Percentiles rank a stretch among this genome's conserved stretches.
phyloP scores from a whole-genome alignment of 2,329 filamentous ascomycete genomes.

The Proliferodiscus dingleyae region DNA sequence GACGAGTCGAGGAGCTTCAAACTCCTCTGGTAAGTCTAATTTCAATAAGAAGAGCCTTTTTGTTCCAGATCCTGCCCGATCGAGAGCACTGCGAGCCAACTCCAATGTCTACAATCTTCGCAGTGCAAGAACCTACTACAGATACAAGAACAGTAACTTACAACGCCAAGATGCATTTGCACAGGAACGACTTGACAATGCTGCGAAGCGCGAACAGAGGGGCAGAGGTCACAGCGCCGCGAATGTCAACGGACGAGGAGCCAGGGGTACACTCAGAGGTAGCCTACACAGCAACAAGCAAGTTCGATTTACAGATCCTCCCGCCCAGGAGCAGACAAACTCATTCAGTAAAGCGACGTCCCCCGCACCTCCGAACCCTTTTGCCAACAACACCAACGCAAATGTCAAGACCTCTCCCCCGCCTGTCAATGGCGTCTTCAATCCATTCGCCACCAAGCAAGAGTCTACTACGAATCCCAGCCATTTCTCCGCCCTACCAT shows the following conservation, averaged over 20 bases:
- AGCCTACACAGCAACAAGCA: conserved; percentile 20
- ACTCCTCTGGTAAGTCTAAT: conserved; percentile 29
- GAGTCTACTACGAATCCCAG: conserved; percentile 5
- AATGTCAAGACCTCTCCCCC: conserved; percentile 12
- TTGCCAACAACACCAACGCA: conserved; percentile 6
- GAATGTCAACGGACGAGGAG: conserved; percentile 19
- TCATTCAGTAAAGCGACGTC: conserved; percentile 8
- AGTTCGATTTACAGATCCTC: conserved; percentile 23
- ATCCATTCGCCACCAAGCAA: conserved; percentile 16
- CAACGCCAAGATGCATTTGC: conserved; percentile 25
- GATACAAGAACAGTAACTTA: conserved; percentile 8
- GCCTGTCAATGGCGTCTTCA: conserved; percentile 5
- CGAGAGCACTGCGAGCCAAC: no score
- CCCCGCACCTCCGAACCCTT: conserved; percentile 15
- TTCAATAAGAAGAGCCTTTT: conserved; percentile 3
- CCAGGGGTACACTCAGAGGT: conserved; percentile 16
- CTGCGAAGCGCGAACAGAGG: conserved; percentile 28
- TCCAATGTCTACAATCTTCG: conserved; percentile 1
- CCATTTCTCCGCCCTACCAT: conserved; percentile 1
- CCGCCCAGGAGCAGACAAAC: conserved; percentile 8
- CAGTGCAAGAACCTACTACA: conserved; percentile 9
- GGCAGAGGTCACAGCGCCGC: conserved; percentile 15
- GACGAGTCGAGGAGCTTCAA: conserved; percentile 30
- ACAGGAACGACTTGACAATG: conserved; percentile 30
- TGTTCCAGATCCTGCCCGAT: no score